phyloP scores from a whole-genome alignment of 2,329 filamentous ascomycete genomes.

The Colletotrichum gloeosporioides region DNA sequence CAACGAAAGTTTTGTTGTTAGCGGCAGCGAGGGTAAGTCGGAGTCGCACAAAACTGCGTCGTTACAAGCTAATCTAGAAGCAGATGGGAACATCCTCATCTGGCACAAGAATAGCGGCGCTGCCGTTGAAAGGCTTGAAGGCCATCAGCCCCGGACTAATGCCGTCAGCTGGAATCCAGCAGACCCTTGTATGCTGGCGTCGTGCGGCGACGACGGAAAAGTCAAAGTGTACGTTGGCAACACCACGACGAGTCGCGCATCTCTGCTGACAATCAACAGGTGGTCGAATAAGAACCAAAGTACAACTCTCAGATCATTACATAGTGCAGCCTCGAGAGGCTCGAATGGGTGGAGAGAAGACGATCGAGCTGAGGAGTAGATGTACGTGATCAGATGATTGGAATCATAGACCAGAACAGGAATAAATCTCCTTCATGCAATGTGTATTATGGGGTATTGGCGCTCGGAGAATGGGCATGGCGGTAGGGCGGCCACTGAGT shows the following conservation, averaged over 20 bases:
- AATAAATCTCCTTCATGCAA: conserved; percentile 7
- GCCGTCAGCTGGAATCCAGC: conserved; percentile 87
- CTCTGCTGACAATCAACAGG: conserved; percentile 10
- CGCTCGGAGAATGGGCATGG: background rate
- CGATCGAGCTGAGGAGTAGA: background rate
- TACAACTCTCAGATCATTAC: conserved; percentile 25
- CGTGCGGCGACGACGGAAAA: conserved; percentile 84
- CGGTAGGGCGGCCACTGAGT: background rate
- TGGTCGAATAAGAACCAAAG: conserved; percentile 30
- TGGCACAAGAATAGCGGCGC: conserved; percentile 88
- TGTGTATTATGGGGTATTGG: conserved; percentile 6
- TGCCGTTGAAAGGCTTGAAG: conserved; percentile 77
- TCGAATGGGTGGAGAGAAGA: conserved; percentile 17
- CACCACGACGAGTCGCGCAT: background rate
- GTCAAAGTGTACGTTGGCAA: conserved; percentile 77
- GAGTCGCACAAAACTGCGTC: background rate
- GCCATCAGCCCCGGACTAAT: conserved; percentile 81
- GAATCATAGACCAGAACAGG: conserved; percentile 2
- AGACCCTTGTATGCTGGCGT: conserved; percentile 85
- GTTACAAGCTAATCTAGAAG: background rate
- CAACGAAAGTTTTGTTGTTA: conserved; percentile 88
- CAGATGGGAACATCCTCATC: conserved; percentile 76
- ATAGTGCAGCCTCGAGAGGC: conserved; percentile 2
- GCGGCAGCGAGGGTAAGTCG: conserved; percentile 82
- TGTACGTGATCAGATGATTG: background rate